Conservation (phyloP, 805 yeast species). For the Saccharomycopsis oosterbeekiorum region DNA sequence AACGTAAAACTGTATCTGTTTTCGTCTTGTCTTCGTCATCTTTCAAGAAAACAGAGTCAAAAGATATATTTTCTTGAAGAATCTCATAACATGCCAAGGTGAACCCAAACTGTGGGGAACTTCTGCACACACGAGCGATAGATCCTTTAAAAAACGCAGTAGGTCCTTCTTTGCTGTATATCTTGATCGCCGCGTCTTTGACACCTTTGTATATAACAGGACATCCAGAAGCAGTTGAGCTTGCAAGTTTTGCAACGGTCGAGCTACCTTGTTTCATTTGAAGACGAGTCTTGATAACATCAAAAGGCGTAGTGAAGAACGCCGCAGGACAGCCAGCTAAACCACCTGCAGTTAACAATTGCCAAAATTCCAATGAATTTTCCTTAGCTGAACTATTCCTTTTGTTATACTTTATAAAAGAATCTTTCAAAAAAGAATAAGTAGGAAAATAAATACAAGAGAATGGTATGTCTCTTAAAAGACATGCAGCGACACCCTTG, state of each 20-base stretch:
- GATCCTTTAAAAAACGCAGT: slow-evolving; percentile 93
- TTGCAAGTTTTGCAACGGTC: not conserved
- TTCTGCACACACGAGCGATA: slow-evolving; percentile 84
- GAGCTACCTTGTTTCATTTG: slow-evolving; percentile 47
- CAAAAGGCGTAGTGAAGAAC: slow-evolving; percentile 91
- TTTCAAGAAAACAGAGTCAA: slow-evolving; percentile 26
- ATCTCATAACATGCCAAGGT: slow-evolving; percentile 96
- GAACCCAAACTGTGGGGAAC: slow-evolving; percentile 97
- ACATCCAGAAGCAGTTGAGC: slow-evolving; percentile 56
- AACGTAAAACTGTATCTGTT: not conserved
- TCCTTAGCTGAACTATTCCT: slow-evolving; percentile 37
- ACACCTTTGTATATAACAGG: slow-evolving; percentile 73
- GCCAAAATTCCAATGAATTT: slow-evolving; percentile 62
- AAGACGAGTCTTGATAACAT: slow-evolving; percentile 89
- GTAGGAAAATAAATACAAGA: slow-evolving; percentile 96
- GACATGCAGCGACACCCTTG: slow-evolving; percentile 85
- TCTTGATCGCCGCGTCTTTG: slow-evolving; percentile 63
- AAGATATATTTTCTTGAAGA: slow-evolving; percentile 70
- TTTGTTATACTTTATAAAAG: slow-evolving; percentile 63
- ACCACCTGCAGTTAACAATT: slow-evolving; percentile 80
- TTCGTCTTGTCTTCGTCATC: not conserved
- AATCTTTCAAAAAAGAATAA: slow-evolving; percentile 84
- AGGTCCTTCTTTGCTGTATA: slow-evolving; percentile 73
- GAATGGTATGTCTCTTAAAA: slow-evolving; percentile 92
- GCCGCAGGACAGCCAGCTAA: slow-evolving; percentile 98